Evolutionary conservation across 495 filamentous ascomycete genomes (phyloP), one percentile per base, ranked within the genome.

Genomic region (Penicillium ochrochloron): DNA sequence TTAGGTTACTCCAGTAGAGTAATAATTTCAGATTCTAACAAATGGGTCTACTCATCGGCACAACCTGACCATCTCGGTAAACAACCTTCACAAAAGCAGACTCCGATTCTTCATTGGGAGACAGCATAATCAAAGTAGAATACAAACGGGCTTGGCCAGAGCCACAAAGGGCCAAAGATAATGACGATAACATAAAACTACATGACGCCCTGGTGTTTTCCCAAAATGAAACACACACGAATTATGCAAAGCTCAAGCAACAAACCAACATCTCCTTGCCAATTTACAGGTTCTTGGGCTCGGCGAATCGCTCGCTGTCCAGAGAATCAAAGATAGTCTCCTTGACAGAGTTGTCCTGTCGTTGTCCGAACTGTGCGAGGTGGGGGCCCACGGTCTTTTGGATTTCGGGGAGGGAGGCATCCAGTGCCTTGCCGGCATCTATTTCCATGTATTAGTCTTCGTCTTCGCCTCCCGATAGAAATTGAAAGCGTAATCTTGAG

Each of bases 381-480:
- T 88, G 87, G 33, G 84, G 76, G 48, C 88, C 82, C 50, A 92
- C 74, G 25, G 83, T 77, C 64, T 86, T 79, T 69, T 87, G 82
- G 59, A 91, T 74, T 50, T 88, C 83, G 59, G 84, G 72, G 51
- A 86, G 67, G 48, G 80, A 77, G 27, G 80, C 77, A 65, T 92
- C 89, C 86, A 93, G 87, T 21, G 80, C 76, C 75, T 89, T 87
- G 35, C 80, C 85, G 52, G 89, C 84, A 64, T 84, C 92, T 94
- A 27, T 60, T 7, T 39, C 35, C 41, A 51, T 10, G 48, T 69
- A 68, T 39, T 53, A 37, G 19, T 31, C 7, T 34, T 21, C n/a
- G n/a, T n/a, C n/a, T n/a, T 15, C 0, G 25, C 8, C 11, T 35
- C 12, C n/a, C 52, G 17, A 19, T 35, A 25, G 2, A 56, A 5